Evolutionary conservation across 805 yeast genomes (phyloP).

Genomic region (Debaryomyces castellii): DNA sequence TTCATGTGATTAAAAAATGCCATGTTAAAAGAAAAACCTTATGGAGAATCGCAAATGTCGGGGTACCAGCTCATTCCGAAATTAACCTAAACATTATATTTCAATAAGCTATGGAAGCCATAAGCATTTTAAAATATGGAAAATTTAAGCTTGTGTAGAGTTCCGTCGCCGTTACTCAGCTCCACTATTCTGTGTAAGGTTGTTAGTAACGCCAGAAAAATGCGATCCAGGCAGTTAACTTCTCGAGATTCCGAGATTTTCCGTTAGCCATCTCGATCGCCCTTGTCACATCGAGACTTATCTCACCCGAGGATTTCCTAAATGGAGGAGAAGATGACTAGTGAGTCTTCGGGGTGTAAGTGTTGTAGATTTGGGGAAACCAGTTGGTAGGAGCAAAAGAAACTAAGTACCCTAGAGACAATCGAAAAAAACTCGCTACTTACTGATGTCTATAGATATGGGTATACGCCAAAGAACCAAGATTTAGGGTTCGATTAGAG

Average conservation of each 20-base stretch:
- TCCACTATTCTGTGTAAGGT: neutral
- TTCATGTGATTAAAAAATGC: neutral
- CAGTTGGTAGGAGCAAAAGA: neutral
- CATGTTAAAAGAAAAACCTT: no score
- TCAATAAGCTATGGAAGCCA: no score
- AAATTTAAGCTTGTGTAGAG: no score
- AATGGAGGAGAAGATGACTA: constrained; percentile 1
- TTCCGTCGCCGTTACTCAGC: neutral
- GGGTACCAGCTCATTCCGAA: no score
- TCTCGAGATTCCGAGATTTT: constrained; percentile 3
- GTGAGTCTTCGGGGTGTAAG: constrained; percentile 1
- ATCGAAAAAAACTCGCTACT: no score
- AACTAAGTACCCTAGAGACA: no score
- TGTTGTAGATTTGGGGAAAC: neutral
- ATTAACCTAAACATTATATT: no score
- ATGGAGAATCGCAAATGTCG: no score
- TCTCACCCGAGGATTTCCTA: constrained; percentile 14
- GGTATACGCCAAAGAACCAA: no score
- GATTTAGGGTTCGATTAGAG: neutral
- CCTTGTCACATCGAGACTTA: constrained; percentile 8
- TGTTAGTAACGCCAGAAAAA: neutral
- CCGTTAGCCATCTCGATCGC: constrained; percentile 1
- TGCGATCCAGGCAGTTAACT: neutral
- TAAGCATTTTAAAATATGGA: no score
- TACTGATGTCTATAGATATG: no score